Conservation (phyloP, 129 eudicot genomes). For the Pseudognaphalium luteoalbum region DNA sequence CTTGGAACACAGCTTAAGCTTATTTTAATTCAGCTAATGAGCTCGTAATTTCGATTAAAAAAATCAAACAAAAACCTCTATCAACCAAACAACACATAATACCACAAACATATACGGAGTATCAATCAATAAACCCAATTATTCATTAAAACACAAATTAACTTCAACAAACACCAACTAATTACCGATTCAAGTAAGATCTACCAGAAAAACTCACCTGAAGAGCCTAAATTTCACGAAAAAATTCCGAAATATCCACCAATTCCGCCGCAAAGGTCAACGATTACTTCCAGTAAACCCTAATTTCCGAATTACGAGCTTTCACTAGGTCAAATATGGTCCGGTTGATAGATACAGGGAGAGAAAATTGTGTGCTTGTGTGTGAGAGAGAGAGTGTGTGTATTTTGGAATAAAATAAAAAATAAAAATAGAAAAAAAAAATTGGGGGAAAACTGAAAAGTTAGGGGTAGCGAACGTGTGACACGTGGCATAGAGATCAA, state of each 20-base stretch:
- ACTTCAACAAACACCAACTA: not conserved
- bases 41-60: not conserved
- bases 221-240: not conserved
- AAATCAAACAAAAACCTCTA: constrained; percentile 1
- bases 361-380: not conserved
- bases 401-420: constrained; percentile 2
- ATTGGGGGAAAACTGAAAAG: constrained; percentile 17
- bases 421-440: not conserved
- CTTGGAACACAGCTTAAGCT: not conserved
- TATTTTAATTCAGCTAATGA: not conserved
- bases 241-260: not conserved
- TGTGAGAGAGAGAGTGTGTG: constrained; percentile 25
- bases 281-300: not conserved
- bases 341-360: not conserved
- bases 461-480: constrained; percentile 25
- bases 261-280: not conserved
- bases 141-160: not conserved
- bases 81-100: constrained; percentile 16
- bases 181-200: not conserved
- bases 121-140: constrained; percentile 9
- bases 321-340: not conserved
- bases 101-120: too few species aligned
- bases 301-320: not conserved
- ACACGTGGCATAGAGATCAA: constrained; percentile 74
- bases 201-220: constrained; percentile 3